A percentile compares a stretch with the other conserved stretches of the same genome.
These are phyloP conservation scores for Nymphaea colorata DNA, from an alignment of 164 flowering plant species.

Conservation along the genomic window DNA sequence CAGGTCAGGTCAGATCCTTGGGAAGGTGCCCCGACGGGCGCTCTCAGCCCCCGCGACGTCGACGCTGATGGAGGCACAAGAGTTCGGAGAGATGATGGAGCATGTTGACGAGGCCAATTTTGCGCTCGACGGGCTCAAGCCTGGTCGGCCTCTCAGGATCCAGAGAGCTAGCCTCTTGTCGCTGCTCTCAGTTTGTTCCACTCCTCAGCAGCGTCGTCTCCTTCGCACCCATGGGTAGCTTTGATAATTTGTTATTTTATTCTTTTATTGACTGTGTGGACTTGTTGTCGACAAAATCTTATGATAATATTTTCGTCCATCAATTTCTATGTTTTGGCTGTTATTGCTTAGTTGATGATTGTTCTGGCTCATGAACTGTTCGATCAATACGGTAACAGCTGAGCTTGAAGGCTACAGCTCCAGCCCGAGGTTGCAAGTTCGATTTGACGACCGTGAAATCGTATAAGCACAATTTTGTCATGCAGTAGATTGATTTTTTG, in stretches of 20 bases:
- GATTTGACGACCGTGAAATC: no score
- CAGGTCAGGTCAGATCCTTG: background rate
- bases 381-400: no score
- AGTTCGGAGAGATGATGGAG: slow-evolving; percentile 97
- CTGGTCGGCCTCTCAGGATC: slow-evolving; percentile 51
- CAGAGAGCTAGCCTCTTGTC: slow-evolving; percentile 69
- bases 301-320: background rate
- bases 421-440: no score
- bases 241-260: no score
- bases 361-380: no score
- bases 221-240: slow-evolving; percentile 70
- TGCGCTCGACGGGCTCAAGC: slow-evolving; percentile 79
- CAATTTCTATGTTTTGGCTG: no score
- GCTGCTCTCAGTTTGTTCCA: slow-evolving; percentile 49
- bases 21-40: slow-evolving; percentile 4
- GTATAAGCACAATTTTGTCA: no score
- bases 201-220: slow-evolving; percentile 56
- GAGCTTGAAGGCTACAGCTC: no score
- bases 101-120: slow-evolving; percentile 87
- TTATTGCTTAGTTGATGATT: no score
- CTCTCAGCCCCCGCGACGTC: slow-evolving; percentile 23
- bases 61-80: slow-evolving; percentile 93
- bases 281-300: background rate
- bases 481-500: no score
- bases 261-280: background rate